Conservation (phyloP, 257 asterid genomes). For the Cordia subcordata region DNA sequence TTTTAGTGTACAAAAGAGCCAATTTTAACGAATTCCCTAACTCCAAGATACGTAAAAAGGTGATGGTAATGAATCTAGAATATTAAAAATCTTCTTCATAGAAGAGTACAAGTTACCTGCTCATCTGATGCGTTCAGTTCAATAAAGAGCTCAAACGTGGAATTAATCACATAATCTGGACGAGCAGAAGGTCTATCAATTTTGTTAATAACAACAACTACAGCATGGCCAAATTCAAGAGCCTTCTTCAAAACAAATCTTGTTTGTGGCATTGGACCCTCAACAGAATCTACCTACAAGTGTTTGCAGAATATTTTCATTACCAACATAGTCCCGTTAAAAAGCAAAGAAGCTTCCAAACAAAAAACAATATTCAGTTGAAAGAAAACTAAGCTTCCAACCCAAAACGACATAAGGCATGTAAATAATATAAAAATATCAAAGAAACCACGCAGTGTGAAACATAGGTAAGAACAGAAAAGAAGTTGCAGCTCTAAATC, state of each 20-base stretch:
- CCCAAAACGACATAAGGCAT: too few relatives aligned
- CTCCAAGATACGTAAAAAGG: background rate
- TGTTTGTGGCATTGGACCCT: constrained; percentile 99
- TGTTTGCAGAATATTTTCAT: constrained; percentile 10
- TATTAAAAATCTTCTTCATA: background rate
- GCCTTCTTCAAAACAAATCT: constrained; percentile 99
- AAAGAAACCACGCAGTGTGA: background rate
- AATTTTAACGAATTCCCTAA: background rate
- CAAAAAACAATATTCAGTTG: constrained; percentile 3
- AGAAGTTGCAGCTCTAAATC: background rate
- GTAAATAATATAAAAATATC: background rate
- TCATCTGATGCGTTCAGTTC: constrained; percentile 95
- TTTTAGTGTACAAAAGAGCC: background rate
- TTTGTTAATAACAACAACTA: constrained; percentile 92
- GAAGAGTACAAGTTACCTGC: constrained; percentile 49
- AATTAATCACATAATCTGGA: constrained; percentile 85
- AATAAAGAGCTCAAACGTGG: constrained; percentile 92
- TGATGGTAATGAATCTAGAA: background rate
- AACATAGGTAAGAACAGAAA: background rate
- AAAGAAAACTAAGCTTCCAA: background rate
- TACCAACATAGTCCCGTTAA: constrained; percentile 16
- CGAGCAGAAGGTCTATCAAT: constrained; percentile 97
- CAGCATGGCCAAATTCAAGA: constrained; percentile 97
- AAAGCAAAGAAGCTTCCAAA: background rate
- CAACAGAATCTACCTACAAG: constrained; percentile 95